Evolutionary conservation across 2,329 filamentous ascomycete genomes (phyloP).

Genomic region (Colletotrichum destructivum): DNA sequence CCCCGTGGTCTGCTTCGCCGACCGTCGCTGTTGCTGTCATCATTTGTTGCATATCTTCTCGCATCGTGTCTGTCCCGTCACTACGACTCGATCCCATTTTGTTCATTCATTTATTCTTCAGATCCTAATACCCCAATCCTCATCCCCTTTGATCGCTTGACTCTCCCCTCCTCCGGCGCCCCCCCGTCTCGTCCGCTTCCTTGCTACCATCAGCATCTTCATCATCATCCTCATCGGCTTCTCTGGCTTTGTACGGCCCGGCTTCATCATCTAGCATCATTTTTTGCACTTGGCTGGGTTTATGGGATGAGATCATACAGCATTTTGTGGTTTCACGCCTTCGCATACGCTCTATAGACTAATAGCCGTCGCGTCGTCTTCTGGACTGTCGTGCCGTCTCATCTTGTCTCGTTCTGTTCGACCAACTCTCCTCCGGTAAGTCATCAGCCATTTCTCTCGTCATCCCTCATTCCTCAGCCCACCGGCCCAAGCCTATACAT

Average conservation of each 20-base stretch:
- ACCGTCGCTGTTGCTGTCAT: conserved; percentile 40
- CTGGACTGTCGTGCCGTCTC: conserved; percentile 17
- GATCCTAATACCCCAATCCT: conserved; percentile 34
- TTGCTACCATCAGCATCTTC: not conserved
- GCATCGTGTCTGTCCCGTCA: conserved; percentile 32
- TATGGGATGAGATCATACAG: conserved; percentile 39
- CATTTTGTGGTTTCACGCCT: conserved; percentile 30
- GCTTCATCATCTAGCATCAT: conserved; percentile 30
- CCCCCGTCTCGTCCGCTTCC: conserved; percentile 19
- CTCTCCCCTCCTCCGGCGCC: not conserved
- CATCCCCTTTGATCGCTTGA: conserved; percentile 13
- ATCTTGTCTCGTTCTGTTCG: conserved; percentile 13
- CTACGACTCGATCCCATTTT: conserved; percentile 26
- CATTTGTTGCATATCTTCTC: conserved; percentile 36
- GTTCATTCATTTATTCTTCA: conserved; percentile 37
- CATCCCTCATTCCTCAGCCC: conserved; percentile 37
- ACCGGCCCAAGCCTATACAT: conserved; percentile 27
- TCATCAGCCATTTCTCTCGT: conserved; percentile 32
- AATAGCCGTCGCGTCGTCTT: conserved; percentile 29
- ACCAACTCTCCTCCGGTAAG: conserved; percentile 34
- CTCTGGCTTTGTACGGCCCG: conserved; percentile 8
- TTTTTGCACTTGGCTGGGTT: conserved; percentile 38
- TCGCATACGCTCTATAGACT: conserved; percentile 38
- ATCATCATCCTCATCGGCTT: not conserved
- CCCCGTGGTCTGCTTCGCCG: conserved; percentile 38